Evolutionary conservation across 164 flowering plant genomes (phyloP), one percentile per base, ranked within the genome.

Genomic region (Chloranthus sessilifolius): DNA sequence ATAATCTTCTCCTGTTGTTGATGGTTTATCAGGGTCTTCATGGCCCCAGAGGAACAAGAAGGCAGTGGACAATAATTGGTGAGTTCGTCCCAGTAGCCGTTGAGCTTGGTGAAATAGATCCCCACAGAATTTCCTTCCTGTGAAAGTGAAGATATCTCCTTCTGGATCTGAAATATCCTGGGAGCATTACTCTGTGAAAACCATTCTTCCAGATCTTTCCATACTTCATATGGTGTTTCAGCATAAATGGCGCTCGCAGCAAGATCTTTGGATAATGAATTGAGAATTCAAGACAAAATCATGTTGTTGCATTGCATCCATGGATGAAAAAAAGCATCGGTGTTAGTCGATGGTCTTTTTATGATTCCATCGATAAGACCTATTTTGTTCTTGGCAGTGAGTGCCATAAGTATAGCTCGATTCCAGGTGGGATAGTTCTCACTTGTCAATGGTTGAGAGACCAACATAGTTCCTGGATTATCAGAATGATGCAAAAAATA

Each of bases 21-120:
- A 3, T 19, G 23, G 26, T 43, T 0, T 0, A 24, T 1, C 22
- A 17, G 7, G 23, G 25, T 17, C 14, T 22, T 43, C 25, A 23
- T 23, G 1, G 47, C 23, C 6, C 47, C 47, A 20, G 24, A 43
- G 7, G 24, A 43, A 22, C 47, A 43, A 5, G 6, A 10, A 6
- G 3, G 3, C 7, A 19, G 21, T 0, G 47, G 6, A 16, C 1
- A 4, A 43, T 43, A 20, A 7, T 21, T 9, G 0, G 1, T 9
- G 10, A 34, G 17, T 23, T 50, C 53, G 5, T 50, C 53, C 42
- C 28, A 50, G 21, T 21, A 50, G 10, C 16, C 14, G 0, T 43
- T 43, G 5, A 50, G n/a, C n/a, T 34, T 50, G 7, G 53, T 50
- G 41, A 33, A 35, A 35, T 50, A 50, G 20, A 17, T 3, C 1